These are phyloP conservation scores for Nigrograna mackinnonii DNA, from an alignment of 2,329 filamentous ascomycete species.

Conservation along the genomic window DNA sequence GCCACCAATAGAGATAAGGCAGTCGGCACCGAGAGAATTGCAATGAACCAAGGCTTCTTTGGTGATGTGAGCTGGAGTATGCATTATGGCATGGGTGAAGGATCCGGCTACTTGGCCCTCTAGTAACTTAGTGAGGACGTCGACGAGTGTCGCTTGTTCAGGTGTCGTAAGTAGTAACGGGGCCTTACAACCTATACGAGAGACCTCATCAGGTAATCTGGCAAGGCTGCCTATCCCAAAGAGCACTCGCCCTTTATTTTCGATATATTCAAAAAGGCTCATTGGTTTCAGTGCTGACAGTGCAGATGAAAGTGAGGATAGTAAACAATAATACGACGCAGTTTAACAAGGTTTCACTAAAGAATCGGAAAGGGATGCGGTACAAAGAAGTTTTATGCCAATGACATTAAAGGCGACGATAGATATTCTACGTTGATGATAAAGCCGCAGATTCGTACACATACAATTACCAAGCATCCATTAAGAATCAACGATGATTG, in stretches of 20 bases:
- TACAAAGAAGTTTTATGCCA: no score
- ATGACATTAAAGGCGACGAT: no score
- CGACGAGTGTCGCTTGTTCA: conserved; percentile 52
- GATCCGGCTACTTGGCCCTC: conserved; percentile 43
- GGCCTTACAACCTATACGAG: conserved; percentile 50
- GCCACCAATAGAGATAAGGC: conserved; percentile 63
- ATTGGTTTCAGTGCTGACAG: no score
- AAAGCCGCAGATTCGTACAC: no score
- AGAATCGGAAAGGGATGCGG: no score
- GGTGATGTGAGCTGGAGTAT: conserved; percentile 63
- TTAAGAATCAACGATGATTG: no score
- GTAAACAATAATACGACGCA: no score
- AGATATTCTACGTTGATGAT: no score
- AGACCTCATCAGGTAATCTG: conserved; percentile 49
- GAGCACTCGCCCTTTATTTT: conserved; percentile 58
- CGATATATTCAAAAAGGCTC: conserved; percentile 45
- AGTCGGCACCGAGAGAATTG: conserved; percentile 52
- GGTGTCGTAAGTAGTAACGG: conserved; percentile 63
- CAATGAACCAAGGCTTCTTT: conserved; percentile 58
- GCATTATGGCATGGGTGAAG: conserved; percentile 64
- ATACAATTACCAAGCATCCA: no score
- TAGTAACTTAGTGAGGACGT: conserved; percentile 24
- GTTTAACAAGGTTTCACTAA: no score
- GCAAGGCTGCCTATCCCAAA: conserved; percentile 60
- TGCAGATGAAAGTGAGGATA: no score